Conservation (phyloP, 768 basidiomycete species). For the Kwoniella dendrophila region DNA sequence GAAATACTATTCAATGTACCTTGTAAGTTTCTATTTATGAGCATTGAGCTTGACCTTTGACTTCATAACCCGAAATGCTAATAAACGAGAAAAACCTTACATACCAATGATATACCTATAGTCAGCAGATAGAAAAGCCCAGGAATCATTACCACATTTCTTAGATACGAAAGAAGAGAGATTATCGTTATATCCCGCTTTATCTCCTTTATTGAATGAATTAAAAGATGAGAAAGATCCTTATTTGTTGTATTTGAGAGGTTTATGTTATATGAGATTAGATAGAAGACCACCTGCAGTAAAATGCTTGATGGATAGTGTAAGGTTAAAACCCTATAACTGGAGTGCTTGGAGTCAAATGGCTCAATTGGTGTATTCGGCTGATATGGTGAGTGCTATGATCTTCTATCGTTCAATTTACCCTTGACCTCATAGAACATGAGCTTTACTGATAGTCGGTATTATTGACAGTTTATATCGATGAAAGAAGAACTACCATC, state of each 20-base stretch:
- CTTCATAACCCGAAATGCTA: background rate
- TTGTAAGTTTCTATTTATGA: too few species aligned
- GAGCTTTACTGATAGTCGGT: background rate
- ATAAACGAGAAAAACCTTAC: background rate
- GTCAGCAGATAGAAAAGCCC: conserved; percentile 80
- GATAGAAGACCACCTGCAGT: conserved; percentile 82
- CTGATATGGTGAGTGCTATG: conserved; percentile 70
- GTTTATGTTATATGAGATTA: conserved; percentile 76
- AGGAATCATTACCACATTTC: conserved; percentile 69
- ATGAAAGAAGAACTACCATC: conserved; percentile 60
- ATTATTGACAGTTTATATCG: conserved; percentile 52
- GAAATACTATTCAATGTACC: conserved; percentile 74
- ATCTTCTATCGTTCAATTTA: conserved; percentile 12
- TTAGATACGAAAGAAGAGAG: conserved; percentile 58
- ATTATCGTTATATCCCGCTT: conserved; percentile 46
- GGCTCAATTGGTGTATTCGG: conserved; percentile 71
- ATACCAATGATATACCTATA: conserved; percentile 52
- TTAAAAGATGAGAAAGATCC: conserved; percentile 49
- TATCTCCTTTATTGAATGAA: conserved; percentile 48
- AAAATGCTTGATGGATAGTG: conserved; percentile 73
- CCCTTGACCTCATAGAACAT: conserved; percentile 8
- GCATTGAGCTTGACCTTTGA: background rate
- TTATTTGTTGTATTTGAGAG: conserved; percentile 61
- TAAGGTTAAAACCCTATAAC: conserved; percentile 82
- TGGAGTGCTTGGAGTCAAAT: conserved; percentile 91